Conservation (phyloP, 371 early-diverging fungal species). For the Saksenaea vasiformis region DNA sequence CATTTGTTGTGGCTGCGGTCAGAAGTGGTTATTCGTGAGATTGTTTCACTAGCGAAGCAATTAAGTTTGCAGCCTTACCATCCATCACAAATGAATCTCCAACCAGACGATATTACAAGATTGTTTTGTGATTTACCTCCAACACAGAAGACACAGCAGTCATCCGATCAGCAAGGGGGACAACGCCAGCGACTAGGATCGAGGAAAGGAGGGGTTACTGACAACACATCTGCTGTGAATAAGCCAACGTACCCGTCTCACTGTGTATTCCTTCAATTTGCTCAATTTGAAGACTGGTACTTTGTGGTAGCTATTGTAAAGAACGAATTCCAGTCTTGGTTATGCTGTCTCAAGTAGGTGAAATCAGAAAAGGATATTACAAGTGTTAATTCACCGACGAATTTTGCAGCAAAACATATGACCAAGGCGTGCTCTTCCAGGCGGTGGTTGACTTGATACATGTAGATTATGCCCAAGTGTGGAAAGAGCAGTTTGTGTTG, state of each 20-base stretch:
- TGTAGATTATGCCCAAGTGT: constrained; percentile 39
- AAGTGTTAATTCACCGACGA: background rate
- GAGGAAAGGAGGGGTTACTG: background rate
- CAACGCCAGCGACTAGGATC: background rate
- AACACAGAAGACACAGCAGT: background rate
- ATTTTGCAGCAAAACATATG: constrained; percentile 32
- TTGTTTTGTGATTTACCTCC: constrained; percentile 39
- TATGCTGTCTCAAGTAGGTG: constrained; percentile 48
- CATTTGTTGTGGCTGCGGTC: constrained; percentile 52
- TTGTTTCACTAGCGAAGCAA: constrained; percentile 51
- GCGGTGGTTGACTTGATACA: constrained; percentile 37
- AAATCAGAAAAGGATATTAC: background rate
- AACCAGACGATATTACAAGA: constrained; percentile 40
- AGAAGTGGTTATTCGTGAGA: constrained; percentile 51
- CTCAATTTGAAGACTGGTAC: constrained; percentile 55
- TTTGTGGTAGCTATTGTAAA: constrained; percentile 42
- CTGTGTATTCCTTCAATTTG: constrained; percentile 49
- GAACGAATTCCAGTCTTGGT: constrained; percentile 46
- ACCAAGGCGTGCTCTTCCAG: constrained; percentile 39
- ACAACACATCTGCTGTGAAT: background rate
- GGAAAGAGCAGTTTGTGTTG: constrained; percentile 36
- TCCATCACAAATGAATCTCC: constrained; percentile 46
- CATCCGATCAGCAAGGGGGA: background rate
- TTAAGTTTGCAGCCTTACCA: constrained; percentile 45
- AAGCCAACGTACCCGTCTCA: constrained; percentile 41